A percentile compares a stretch with the other conserved stretches of the same genome.
phyloP scores from a whole-genome alignment of 768 basidiomycete species.

The Sporobolomyces phaffii region DNA sequence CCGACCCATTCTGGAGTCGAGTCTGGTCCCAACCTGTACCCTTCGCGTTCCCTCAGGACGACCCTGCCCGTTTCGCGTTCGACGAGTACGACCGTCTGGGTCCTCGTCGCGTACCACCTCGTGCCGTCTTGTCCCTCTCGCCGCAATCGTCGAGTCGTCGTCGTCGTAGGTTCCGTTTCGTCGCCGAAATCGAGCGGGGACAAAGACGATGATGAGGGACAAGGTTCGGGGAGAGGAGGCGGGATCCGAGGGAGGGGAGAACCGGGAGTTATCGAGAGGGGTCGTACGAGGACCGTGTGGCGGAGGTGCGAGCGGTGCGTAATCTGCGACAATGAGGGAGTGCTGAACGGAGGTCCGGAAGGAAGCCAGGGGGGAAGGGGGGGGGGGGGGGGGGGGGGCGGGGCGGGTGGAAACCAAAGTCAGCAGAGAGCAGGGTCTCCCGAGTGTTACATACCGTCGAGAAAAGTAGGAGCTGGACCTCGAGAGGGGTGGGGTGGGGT shows the following conservation, averaged over 20 bases:
- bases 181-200: too few species aligned
- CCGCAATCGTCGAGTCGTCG: too few species aligned
- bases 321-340: conserved; percentile 2
- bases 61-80: conserved; percentile 20
- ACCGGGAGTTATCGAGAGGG: conserved; percentile 18
- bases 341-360: not conserved
- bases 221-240: conserved; percentile 19
- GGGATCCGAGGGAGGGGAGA: conserved; percentile 11
- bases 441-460: too few species aligned
- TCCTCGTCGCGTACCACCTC: conserved; percentile 39
- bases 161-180: too few species aligned
- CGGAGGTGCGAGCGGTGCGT: conserved; percentile 26
- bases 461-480: not conserved
- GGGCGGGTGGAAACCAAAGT: too few species aligned
- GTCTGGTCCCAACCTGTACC: conserved; percentile 21
- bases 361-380: too few species aligned
- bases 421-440: too few species aligned
- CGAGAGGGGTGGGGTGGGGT: too few species aligned
- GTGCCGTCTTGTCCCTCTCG: conserved; percentile 9
- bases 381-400: too few species aligned
- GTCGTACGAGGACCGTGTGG: conserved; percentile 37
- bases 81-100: conserved; percentile 38
- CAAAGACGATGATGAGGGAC: too few species aligned
- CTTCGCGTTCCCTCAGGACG: conserved; percentile 33
- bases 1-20: conserved; percentile 33